Evolutionary conservation across 129 eudicot species (phyloP).

Genomic region (Smallanthus sonchifolius): DNA sequence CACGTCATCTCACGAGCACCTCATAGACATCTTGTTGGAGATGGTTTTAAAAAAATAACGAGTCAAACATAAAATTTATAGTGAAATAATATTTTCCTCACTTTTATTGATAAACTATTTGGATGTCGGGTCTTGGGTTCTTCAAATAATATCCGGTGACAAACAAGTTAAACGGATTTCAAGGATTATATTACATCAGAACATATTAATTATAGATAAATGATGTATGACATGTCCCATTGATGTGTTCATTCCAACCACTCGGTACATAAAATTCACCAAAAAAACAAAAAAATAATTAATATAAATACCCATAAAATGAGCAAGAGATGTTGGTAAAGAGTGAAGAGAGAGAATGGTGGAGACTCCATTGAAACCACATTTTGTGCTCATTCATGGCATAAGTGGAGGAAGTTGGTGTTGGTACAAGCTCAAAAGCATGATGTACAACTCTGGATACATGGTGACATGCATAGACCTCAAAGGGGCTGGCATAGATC

Average conservation of each 20-base stretch:
- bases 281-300: slow-evolving; percentile 20
- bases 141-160: neutral
- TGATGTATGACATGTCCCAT: slow-evolving; percentile 38
- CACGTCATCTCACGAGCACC: too few relatives aligned
- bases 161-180: neutral
- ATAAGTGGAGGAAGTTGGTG: slow-evolving; percentile 51
- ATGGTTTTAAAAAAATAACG: neutral
- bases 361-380: slow-evolving; percentile 33
- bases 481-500: slow-evolving; percentile 39
- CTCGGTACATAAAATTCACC: slow-evolving; percentile 25
- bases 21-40: neutral
- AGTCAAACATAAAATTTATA: neutral
- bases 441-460: slow-evolving; percentile 46
- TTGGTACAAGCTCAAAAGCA: slow-evolving; percentile 50
- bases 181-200: slow-evolving; percentile 16
- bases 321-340: slow-evolving; percentile 10
- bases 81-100: neutral
- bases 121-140: slow-evolving; percentile 1
- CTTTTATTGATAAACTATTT: neutral
- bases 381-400: slow-evolving; percentile 59
- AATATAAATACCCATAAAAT: slow-evolving; percentile 29
- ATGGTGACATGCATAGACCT: slow-evolving; percentile 50
- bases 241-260: slow-evolving; percentile 37
- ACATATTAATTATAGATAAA: slow-evolving; percentile 13
- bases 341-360: neutral